phyloP scores from a whole-genome alignment of 305 asterid species.

The Solanum aculeatissimum region DNA sequence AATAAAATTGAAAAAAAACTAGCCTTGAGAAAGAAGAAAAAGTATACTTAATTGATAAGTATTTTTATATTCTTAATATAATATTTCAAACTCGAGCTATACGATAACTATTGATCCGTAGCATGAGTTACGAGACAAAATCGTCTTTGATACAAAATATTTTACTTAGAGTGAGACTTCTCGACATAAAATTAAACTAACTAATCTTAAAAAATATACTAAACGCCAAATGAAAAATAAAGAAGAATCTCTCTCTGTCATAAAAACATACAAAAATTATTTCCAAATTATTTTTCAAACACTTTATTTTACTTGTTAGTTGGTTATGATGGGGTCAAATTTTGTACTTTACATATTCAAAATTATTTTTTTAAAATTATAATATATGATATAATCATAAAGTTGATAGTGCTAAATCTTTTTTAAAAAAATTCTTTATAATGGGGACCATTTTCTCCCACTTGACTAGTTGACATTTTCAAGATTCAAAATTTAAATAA shows the following conservation, averaged over 20 bases:
- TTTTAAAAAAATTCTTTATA: background rate
- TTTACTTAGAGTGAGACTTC: rapidly evolving
- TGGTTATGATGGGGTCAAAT: constrained; percentile 14
- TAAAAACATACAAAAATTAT: background rate
- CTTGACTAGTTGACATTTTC: constrained; percentile 20
- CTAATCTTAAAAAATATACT: too few relatives aligned
- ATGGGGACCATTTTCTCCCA: constrained; percentile 18
- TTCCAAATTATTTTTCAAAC: background rate
- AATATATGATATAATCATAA: constrained; percentile 4
- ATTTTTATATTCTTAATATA: background rate
- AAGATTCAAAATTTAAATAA: constrained; percentile 1
- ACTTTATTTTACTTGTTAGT: background rate
- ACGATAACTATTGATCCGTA: background rate
- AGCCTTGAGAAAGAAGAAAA: constrained; percentile 5
- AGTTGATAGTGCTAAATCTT: constrained; percentile 4
- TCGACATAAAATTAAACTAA: rapidly evolving
- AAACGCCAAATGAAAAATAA: too few relatives aligned
- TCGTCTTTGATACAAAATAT: too few relatives aligned
- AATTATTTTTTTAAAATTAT: background rate
- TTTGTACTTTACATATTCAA: constrained; percentile 14
- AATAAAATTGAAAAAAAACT: background rate
- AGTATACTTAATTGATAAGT: background rate
- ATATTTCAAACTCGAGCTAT: background rate
- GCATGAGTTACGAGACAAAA: too few relatives aligned
- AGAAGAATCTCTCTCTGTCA: constrained; percentile 8